A percentile compares a stretch with the other conserved stretches of the same genome.
Conservation (phyloP, 257 asterid genomes). For the Mitragyna speciosa region DNA sequence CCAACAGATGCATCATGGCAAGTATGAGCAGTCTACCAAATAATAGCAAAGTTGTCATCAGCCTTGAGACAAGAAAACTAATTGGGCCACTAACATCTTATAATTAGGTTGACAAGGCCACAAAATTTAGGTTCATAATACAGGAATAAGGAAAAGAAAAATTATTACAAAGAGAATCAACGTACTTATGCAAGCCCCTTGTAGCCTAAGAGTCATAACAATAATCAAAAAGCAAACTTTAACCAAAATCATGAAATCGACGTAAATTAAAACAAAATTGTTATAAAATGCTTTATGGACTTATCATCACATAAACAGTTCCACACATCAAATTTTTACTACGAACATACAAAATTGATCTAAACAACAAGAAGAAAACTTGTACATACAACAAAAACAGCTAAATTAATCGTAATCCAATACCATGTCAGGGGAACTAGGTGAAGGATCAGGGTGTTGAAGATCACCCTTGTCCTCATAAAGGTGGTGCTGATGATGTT, state of each 20-base stretch:
- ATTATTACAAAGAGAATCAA: neutral
- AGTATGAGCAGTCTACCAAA: neutral
- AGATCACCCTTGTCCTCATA: slow-evolving; percentile 40
- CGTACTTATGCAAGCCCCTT: neutral
- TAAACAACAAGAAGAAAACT: neutral
- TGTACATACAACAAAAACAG: too few relatives aligned
- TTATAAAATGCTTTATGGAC: neutral
- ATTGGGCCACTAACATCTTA: neutral
- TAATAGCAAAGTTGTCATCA: too few relatives aligned
- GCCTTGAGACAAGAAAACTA: neutral
- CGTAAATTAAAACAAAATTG: neutral
- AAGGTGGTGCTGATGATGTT: slow-evolving; percentile 35
- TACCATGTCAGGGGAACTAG: slow-evolving; percentile 71
- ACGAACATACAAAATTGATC: neutral
- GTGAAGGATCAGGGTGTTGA: slow-evolving; percentile 61
- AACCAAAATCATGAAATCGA: neutral
- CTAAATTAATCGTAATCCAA: neutral
- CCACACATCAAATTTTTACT: neutral
- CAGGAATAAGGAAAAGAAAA: neutral
- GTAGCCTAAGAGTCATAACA: neutral
- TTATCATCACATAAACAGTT: neutral
- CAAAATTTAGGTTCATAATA: neutral
- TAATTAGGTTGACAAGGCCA: neutral
- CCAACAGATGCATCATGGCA: neutral
- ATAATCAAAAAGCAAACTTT: slow-evolving; percentile 7